phyloP scores from a whole-genome alignment of 805 yeast species.

The Yarrowia sp. region DNA sequence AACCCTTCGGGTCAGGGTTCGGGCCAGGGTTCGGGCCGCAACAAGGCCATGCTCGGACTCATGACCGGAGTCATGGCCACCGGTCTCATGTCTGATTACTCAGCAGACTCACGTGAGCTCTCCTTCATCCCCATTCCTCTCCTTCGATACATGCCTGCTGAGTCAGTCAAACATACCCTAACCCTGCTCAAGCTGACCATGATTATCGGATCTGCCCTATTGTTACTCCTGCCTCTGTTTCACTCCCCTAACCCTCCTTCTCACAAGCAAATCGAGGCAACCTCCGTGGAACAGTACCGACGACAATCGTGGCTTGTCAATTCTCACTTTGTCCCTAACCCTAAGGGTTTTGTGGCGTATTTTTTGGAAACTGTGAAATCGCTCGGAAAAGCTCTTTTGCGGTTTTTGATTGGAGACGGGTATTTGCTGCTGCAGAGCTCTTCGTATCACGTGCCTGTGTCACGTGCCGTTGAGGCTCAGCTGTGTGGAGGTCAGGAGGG shows the following conservation, averaged over 20 bases:
- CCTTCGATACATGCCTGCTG: conserved; percentile 23
- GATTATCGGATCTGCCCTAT: conserved; percentile 36
- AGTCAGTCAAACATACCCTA: conserved; percentile 21
- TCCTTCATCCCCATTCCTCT: conserved; percentile 36
- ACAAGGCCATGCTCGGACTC: conserved; percentile 40
- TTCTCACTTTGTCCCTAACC: conserved; percentile 33
- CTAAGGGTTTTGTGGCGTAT: conserved; percentile 24
- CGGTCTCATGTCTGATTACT: conserved; percentile 33
- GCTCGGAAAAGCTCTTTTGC: conserved; percentile 31
- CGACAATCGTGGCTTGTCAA: conserved; percentile 35
- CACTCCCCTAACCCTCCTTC: conserved; percentile 26
- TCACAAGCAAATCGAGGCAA: conserved; percentile 25
- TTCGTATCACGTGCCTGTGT: conserved; percentile 16
- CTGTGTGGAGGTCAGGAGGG: conserved; percentile 42
- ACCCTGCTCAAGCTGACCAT: conserved; percentile 33
- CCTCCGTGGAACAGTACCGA: conserved; percentile 18
- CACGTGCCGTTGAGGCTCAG: conserved; percentile 40
- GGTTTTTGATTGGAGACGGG: conserved; percentile 33
- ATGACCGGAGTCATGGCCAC: conserved; percentile 43
- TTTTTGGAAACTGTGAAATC: conserved; percentile 27
- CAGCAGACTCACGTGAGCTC: conserved; percentile 35
- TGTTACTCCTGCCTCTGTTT: conserved; percentile 36
- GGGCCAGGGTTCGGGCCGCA: not conserved
- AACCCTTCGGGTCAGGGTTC: conserved; percentile 8
- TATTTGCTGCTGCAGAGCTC: conserved; percentile 30